Conservation (phyloP, 768 basidiomycete species). For the Amanita molliuscula region DNA sequence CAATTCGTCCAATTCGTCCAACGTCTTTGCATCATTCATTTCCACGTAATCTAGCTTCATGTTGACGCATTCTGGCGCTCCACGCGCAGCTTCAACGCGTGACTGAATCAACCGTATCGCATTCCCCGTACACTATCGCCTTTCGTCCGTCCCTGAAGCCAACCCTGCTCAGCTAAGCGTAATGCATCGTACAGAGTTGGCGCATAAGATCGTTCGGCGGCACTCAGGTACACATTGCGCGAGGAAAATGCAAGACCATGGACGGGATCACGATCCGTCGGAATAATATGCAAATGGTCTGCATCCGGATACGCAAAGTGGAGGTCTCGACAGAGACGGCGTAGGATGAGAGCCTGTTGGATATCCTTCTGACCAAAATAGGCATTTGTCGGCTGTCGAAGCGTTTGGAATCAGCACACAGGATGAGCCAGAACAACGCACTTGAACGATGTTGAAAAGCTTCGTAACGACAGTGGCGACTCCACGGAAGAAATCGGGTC, state of each 20-base stretch:
- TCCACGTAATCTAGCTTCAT: constrained; percentile 78
- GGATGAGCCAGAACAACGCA: constrained; percentile 21
- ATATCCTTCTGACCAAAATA: constrained; percentile 99
- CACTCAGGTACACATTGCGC: constrained; percentile 74
- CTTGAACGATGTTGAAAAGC: constrained; percentile 87
- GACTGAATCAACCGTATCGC: neutral
- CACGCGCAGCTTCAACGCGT: constrained; percentile 33
- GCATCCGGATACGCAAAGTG: constrained; percentile 70
- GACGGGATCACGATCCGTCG: constrained; percentile 61
- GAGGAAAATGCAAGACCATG: constrained; percentile 82
- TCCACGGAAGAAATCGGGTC: constrained; percentile 91
- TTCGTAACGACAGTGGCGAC: constrained; percentile 94
- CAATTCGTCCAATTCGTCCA: constrained; percentile 42
- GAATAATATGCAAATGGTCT: constrained; percentile 73
- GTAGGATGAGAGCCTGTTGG: constrained; percentile 85
- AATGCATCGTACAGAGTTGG: constrained; percentile 66
- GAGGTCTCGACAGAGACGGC: constrained; percentile 68
- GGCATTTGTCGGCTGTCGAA: constrained; percentile 68
- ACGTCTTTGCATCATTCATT: constrained; percentile 73
- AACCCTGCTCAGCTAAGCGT: constrained; percentile 40
- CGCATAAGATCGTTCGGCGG: constrained; percentile 52
- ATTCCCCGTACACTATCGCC: constrained; percentile 15
- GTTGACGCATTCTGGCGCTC: constrained; percentile 35
- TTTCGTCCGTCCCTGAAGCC: constrained; percentile 43
- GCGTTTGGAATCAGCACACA: neutral